These are phyloP conservation scores for Xylariales sp. DNA, from an alignment of 2,329 filamentous ascomycete genomes.

Conservation along the genomic window DNA sequence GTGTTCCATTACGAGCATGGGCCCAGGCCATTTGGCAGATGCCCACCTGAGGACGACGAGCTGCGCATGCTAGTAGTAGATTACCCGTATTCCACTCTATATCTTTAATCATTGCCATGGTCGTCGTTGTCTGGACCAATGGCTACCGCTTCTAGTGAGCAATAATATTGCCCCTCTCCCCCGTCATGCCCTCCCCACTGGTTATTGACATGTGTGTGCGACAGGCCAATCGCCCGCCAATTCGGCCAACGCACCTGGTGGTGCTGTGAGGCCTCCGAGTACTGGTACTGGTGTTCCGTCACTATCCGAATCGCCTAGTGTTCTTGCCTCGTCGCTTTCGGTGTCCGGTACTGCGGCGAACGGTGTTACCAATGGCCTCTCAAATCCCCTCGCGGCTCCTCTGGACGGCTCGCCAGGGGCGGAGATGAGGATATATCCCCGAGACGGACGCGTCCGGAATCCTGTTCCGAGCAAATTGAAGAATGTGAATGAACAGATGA, in stretches of 20 bases:
- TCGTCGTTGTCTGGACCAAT: constrained; percentile 44
- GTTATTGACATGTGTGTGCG: constrained; percentile 39
- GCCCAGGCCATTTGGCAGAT: constrained; percentile 41
- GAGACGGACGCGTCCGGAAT: constrained; percentile 65
- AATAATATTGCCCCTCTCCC: constrained; percentile 5
- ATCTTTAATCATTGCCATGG: constrained; percentile 43
- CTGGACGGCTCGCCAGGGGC: constrained; percentile 41
- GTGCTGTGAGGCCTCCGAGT: constrained; percentile 38
- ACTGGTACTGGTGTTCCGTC: constrained; percentile 37
- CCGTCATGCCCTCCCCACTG: constrained; percentile 6
- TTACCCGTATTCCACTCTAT: constrained; percentile 11
- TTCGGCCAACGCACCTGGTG: constrained; percentile 43
- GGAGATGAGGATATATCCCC: constrained; percentile 48
- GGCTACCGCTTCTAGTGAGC: constrained; percentile 48
- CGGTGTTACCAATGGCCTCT: constrained; percentile 43
- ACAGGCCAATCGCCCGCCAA: constrained; percentile 48
- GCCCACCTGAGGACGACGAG: constrained; percentile 40
- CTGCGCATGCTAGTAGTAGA: constrained; percentile 40
- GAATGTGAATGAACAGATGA: constrained; percentile 65
- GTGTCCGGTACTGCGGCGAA: constrained; percentile 38
- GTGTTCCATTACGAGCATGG: constrained; percentile 47
- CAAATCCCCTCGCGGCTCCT: constrained; percentile 37
- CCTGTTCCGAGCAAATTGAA: constrained; percentile 72
- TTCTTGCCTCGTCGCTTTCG: constrained; percentile 41
- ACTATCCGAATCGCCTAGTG: constrained; percentile 43